Evolutionary conservation across 441 rosid genomes (phyloP).

Genomic region (Rhodomyrtus psidioides): DNA sequence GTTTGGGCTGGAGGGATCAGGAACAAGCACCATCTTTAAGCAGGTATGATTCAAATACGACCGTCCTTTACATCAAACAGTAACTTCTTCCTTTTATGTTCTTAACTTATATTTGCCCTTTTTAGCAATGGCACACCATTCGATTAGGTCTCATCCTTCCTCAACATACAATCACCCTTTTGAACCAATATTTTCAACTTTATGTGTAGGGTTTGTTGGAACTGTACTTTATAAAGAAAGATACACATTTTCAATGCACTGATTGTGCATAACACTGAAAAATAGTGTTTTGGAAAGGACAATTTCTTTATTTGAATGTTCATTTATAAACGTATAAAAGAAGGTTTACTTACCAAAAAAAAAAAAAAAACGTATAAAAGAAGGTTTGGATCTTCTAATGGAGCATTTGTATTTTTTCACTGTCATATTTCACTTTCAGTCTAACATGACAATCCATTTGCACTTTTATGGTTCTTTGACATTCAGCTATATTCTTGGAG

Average conservation of each 20-base stretch:
- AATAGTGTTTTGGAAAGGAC: not conserved
- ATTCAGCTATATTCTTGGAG: not conserved
- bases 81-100: not conserved
- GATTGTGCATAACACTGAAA: not conserved
- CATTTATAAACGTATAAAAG: not conserved
- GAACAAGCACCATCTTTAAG: slow-evolving; percentile 85
- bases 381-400: not conserved
- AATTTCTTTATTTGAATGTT: not conserved
- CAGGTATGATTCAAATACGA: slow-evolving; percentile 29
- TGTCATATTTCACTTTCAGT: not conserved
- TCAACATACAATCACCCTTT: not conserved
- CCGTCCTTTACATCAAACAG: not conserved
- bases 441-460: not conserved
- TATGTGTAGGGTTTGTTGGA: not conserved
- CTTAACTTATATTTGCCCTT: not conserved
- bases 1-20: slow-evolving; percentile 64
- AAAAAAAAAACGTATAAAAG: not conserved
- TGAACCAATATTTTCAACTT: not conserved
- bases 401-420: not conserved
- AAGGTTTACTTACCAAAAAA: too few relatives aligned
- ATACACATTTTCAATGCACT: not conserved
- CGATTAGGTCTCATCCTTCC: not conserved
- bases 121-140: not conserved
- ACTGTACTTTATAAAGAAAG: not conserved
- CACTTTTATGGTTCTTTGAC: not conserved